Percentiles rank a stretch among this genome's conserved stretches.
phyloP scores from a whole-genome alignment of 176 grass and related monocot species.

The Oryza glaberrima region DNA sequence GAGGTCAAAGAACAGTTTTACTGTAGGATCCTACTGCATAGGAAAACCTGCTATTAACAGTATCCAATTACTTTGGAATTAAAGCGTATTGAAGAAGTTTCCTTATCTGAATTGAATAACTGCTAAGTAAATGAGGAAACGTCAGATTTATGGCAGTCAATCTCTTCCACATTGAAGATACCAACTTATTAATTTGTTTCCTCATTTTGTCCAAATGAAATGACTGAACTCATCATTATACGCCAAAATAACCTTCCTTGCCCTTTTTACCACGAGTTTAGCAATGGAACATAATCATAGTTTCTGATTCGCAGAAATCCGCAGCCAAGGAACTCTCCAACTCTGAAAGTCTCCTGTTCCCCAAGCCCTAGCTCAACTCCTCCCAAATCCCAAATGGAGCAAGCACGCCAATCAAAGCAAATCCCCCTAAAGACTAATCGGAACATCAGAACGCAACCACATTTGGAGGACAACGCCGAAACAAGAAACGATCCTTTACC shows the following conservation, averaged over 20 bases:
- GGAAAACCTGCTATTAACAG: not conserved
- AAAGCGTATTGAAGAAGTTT: constrained; percentile 12
- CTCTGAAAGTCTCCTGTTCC: not conserved
- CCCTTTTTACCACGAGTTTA: not conserved
- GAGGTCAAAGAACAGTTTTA: not conserved
- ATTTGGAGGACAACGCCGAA: not conserved
- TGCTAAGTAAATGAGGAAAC: not conserved
- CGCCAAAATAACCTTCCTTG: not conserved
- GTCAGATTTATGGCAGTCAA: constrained; percentile 8
- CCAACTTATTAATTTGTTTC: not conserved
- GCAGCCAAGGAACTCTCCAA: not conserved
- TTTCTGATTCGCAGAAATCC: not conserved
- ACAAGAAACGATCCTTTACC: constrained; percentile 28
- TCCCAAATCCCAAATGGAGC: too few relatives aligned
- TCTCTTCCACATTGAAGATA: not conserved
- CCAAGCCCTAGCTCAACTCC: too few relatives aligned
- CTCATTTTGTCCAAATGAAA: not conserved
- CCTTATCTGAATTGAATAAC: not conserved
- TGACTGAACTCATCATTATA: not conserved
- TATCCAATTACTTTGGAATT: not conserved
- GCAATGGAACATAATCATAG: not conserved
- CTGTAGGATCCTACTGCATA: not conserved
- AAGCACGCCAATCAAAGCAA: not conserved
- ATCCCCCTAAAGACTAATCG: not conserved
- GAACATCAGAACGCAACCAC: not conserved